Evolutionary conservation across 176 grass and related monocot species (phyloP), one percentile per base, ranked within the genome.

Genomic region (Rhynchospora pubera): DNA sequence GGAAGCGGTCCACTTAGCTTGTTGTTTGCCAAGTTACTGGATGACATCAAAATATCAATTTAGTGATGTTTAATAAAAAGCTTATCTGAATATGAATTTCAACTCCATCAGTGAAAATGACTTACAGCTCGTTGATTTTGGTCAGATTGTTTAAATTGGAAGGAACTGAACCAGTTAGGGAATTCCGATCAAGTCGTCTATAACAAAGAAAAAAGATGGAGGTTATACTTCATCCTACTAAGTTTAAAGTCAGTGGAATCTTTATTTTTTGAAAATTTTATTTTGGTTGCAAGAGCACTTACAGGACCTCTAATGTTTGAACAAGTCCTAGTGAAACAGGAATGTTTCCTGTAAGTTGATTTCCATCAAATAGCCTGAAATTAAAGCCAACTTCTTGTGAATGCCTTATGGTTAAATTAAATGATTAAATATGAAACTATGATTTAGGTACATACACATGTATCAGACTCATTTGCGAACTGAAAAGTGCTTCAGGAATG

Each of bases 1-100:
- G 96, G 93, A 75, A 99, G 53, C 22, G 28, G 65, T 82, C 96
- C 96, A 0, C 74, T 95, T 65, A 99, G 82, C 74, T 85, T 83
- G 65, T 99, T 99, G 70, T 99, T 93, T 77, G 93, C 93, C 65
- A 99, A 86, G 79, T 95, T 93, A 52, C 96, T 99, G 90, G 80
- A 91, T 83, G 55, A 62, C 48, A 68, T 32, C 1, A 50, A 78
- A 9, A 45, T 70, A 22, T 10, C 66, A 70, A 76, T 76, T 26
- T 30, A 55, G 13, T 76, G 12, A 76, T 15, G 6, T 53, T 30
- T 55, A 30, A 28, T 13, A 53, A 7, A 65, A 90, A 11, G 10
- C 6, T 61, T 45, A 53, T n/a, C 57, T 61, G 16, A 42, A 9
- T 80, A 61, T 53, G 13, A 75, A 16, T 75, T 10, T 53, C 22